Base-by-base conservation (phyloP, 805 yeast genomes). In the Candida morakotiae region DNA sequence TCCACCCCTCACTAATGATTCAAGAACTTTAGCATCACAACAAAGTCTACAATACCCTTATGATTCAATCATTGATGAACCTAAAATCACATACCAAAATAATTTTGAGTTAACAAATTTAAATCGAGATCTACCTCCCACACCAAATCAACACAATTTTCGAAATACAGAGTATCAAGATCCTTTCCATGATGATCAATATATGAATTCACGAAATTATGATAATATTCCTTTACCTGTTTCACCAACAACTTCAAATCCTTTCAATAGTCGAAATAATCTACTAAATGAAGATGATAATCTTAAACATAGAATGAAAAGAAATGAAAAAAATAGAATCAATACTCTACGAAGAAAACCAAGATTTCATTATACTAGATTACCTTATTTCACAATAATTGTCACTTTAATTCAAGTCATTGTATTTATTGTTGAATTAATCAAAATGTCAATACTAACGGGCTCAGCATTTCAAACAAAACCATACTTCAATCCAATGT, bases 401-500 rank as follows among this genome's bases (percentile, higher is more conserved):
- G 67, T 65, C 13, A 66, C 80, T 0, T 28, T 60, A 8, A 64
- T 72, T 14, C 80, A 82, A 48, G 47, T 76, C 4, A 56, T 58
- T 6, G 81, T 83, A 7, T 83, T 83, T 49, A 67, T 81, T 6
- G 81, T 71, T 9, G 88, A 83, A 53, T 56, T 83, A 24, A 71
- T 65, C 9, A 63, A 60, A 39, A 77, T 78, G 84, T 71, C 77
- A 5, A 48, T 53, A 5, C 61, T 75, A 30, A 82, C 88, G 0
- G 85, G 86, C 2, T 67, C 74, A 11, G 77, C 82, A 3, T 71
- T 83, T 42, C 86, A 79, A 51, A 78, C 85, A 0, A 56, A 79
- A 46, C 89, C 89, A 4, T 73, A 77, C 42, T 79, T 83, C 63
- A 83, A 83, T 52, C 89, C 88, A 5, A 82, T 83, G 88, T 53